Evolutionary conservation across 23 red algal species (phyloP).

Genomic region (Gracilaria caudata): DNA sequence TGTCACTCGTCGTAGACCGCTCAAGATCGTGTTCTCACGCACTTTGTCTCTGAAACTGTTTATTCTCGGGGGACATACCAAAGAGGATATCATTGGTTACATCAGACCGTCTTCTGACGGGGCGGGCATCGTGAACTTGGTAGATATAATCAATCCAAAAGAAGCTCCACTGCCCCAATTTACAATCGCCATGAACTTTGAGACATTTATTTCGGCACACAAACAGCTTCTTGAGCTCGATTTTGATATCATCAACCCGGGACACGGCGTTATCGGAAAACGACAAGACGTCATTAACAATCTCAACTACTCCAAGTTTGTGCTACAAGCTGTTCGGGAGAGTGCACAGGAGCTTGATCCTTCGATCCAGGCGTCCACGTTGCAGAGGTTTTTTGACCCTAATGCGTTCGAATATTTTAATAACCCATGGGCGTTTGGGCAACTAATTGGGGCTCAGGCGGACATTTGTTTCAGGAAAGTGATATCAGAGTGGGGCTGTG

Average conservation of each 20-base stretch:
- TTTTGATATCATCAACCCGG: constrained; percentile 21
- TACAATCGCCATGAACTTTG: constrained; percentile 35
- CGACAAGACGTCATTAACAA: constrained; percentile 27
- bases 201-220: constrained; percentile 13
- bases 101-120: constrained; percentile 5
- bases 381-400: constrained; percentile 30
- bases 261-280: constrained; percentile 25
- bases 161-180: constrained; percentile 34
- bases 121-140: constrained; percentile 4
- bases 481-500: constrained; percentile 16
- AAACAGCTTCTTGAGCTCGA: constrained; percentile 8
- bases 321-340: constrained; percentile 16
- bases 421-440: constrained; percentile 29
- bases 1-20: background rate
- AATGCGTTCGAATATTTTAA: constrained; percentile 20
- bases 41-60: constrained; percentile 24
- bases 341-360: constrained; percentile 30
- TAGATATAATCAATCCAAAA: constrained; percentile 31
- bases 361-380: background rate
- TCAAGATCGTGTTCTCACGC: background rate
- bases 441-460: background rate
- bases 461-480: constrained; percentile 18
- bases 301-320: constrained; percentile 42
- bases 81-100: constrained; percentile 23
- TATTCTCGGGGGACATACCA: constrained; percentile 24